Base-by-base conservation (phyloP, 1,284 basidiomycete species). In the Malassezia obtusa region DNA sequence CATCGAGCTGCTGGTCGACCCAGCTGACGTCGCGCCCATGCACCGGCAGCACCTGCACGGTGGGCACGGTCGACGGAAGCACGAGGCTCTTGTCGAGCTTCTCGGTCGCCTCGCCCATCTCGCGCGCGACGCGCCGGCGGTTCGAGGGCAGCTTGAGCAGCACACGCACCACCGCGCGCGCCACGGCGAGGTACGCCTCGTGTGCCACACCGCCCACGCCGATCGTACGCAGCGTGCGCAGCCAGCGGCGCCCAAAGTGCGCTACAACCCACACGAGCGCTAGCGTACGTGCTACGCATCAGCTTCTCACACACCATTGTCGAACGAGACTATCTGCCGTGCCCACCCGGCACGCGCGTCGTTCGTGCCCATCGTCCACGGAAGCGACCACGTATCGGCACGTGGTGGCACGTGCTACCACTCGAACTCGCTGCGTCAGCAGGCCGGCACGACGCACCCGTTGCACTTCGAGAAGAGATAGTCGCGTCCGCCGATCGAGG, bases 381-480 rank as follows among this genome's bases (percentile, higher is more conserved):
- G 30, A n/a, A n/a, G n/a, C n/a, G n/a, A 40, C 22, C 12, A 40
- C 38, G n/a, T n/a, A n/a, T n/a, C n/a, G n/a, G n/a, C 30, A 45
- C 26, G 43, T 33, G 43, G 43, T 25, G 43, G 28, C 32, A 45
- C 30, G 40, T 25, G 25, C 31, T 56, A 56, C 53, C 53, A 56
- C 26, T 56, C 53, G 24, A 56, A 56, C 21, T 56, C 53, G 32
- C 53, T 55, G 51, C 9, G 37, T 41, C 8, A 38, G 26, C 28
- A 1, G 17, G 32, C 28, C n/a, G n/a, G 38, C 14, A 24, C 24
- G 17, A 68, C 68, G 14, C 26, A 73, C 68, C 75, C 76, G 37
- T 75, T 91, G 77, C 92, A 96, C 75, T 95, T 94, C 54, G 87
- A 83, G 74, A 99, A 99, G 25, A 98, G 80, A 77, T 98, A 99